Evolutionary conservation across 169 alveolate species (phyloP), one percentile per base, ranked within the genome.

Genomic region (Amoebophrya sp.): DNA sequence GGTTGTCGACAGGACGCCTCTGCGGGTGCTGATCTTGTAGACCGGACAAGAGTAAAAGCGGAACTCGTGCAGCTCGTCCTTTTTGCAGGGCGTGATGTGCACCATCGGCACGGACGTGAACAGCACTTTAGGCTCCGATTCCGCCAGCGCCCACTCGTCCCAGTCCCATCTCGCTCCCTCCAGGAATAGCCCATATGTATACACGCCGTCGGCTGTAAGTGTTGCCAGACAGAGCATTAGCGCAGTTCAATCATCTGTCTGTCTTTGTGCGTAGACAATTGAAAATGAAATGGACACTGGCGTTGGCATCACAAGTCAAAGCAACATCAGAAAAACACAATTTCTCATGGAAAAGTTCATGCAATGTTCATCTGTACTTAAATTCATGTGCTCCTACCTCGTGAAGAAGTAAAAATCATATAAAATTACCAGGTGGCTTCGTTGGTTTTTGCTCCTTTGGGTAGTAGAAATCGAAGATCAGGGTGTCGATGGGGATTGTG

Each of bases 1-100:
- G 35, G 98, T 96, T 3, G 98, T 96, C 2, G 97, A 94, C 25
- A 96, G 95, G 88, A 98, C 96, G 90, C 99, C 99, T 93, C 95
- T 89, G 91, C 99, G 95, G 40, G 97, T 93, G n/a, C 96, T 94
- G 23, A 95, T 97, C 92, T 96, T 97, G 93, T 97, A 97, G 66
- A 96, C 94, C 2, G 99, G 99, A 77, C 97, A 94, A 18, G 29
- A 12, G 66, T 47, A 47, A 18, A 47, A 47, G 66, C 18, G 18
- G 66, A 47, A 47, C 29, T 47, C 66, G 66, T 47, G 66, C 29
- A 47, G 66, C 66, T 47, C 66, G 66, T 47, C 66, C 66, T 47
- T 47, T 18, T 47, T 47, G 18, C 66, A 47, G 29, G 66, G 66
- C 18, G 66, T 47, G 18, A 47, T 47, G 66, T 47, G 66, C 29